Evolutionary conservation across 495 filamentous ascomycete species (phyloP).

Genomic region (Xeromyces bisporus): DNA sequence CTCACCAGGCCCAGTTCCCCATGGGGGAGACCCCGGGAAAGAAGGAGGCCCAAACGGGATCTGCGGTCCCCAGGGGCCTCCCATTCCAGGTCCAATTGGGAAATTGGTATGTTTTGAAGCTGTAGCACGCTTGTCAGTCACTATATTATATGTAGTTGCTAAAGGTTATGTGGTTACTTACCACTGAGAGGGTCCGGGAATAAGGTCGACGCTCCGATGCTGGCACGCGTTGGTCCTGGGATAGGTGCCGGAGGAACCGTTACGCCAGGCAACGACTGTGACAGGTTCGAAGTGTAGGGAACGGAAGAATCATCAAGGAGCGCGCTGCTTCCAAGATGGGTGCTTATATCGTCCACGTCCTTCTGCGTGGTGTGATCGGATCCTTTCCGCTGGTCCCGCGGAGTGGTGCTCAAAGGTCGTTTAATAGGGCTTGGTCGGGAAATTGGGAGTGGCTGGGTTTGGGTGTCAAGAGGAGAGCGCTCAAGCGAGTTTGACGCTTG

Average conservation of each 20-base stretch:
- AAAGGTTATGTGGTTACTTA: conserved; percentile 14
- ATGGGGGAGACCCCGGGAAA: conserved; percentile 24
- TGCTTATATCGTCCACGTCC: conserved; percentile 57
- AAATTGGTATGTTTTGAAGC: conserved; percentile 21
- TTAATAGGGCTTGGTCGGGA: conserved; percentile 75
- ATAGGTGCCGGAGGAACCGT: conserved; percentile 16
- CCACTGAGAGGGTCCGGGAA: conserved; percentile 36
- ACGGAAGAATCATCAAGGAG: conserved; percentile 69
- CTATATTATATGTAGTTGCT: neutral
- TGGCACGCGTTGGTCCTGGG: conserved; percentile 24
- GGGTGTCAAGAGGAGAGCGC: conserved; percentile 25
- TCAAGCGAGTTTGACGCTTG: conserved; percentile 44
- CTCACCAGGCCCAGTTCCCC: conserved; percentile 27
- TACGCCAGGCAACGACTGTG: conserved; percentile 24
- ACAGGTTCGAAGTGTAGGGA: conserved; percentile 24
- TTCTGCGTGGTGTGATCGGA: conserved; percentile 16
- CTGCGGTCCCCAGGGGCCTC: conserved; percentile 23
- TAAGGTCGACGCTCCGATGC: conserved; percentile 30
- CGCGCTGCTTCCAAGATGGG: conserved; percentile 83
- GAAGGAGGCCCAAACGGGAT: conserved; percentile 25
- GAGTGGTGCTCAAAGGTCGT: conserved; percentile 63
- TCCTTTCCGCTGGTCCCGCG: conserved; percentile 31
- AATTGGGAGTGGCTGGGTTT: conserved; percentile 44
- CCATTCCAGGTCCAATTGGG: conserved; percentile 17
- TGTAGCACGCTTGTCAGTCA: conserved; percentile 7